Percentiles rank a stretch among this genome's conserved stretches.
Conservation (phyloP, 1,139 yeast genomes). For the Yamadazyma dendronema region DNA sequence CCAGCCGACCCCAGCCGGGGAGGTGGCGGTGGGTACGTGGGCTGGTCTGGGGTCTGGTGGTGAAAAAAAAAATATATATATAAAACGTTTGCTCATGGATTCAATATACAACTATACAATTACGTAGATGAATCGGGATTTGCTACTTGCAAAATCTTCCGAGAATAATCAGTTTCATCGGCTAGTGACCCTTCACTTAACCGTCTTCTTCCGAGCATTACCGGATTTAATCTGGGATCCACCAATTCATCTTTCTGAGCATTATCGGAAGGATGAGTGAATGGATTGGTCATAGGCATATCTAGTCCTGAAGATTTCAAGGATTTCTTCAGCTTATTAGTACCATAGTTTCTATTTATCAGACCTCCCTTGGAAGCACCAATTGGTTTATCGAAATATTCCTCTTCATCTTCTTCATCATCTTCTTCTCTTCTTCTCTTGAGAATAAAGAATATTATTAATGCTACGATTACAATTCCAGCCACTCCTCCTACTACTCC, state of each 20-base stretch:
- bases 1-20: too few species aligned
- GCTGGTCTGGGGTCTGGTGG: too few species aligned
- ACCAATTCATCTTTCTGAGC: constrained; percentile 24
- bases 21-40: too few species aligned
- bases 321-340: constrained; percentile 26
- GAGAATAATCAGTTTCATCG: constrained; percentile 73
- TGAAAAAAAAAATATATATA: too few species aligned
- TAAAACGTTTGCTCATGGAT: too few species aligned
- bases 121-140: constrained; percentile 64
- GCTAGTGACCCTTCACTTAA: constrained; percentile 74
- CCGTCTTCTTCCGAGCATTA: constrained; percentile 71
- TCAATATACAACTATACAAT: too few species aligned
- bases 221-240: constrained; percentile 63
- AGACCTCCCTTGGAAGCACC: constrained; percentile 19
- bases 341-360: constrained; percentile 20
- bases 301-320: constrained; percentile 29
- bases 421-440: constrained; percentile 43
- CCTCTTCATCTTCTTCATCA: constrained; percentile 52
- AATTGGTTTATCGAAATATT: constrained; percentile 38
- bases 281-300: constrained; percentile 51
- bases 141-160: constrained; percentile 71
- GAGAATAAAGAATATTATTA: constrained; percentile 44
- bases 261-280: constrained; percentile 57
- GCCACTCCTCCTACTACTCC: constrained; percentile 67
- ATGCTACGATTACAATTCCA: constrained; percentile 45